Percentiles rank a stretch among this genome's conserved stretches.
Conservation (phyloP, 2,329 filamentous ascomycete species). For the Alternaria conjuncta region DNA sequence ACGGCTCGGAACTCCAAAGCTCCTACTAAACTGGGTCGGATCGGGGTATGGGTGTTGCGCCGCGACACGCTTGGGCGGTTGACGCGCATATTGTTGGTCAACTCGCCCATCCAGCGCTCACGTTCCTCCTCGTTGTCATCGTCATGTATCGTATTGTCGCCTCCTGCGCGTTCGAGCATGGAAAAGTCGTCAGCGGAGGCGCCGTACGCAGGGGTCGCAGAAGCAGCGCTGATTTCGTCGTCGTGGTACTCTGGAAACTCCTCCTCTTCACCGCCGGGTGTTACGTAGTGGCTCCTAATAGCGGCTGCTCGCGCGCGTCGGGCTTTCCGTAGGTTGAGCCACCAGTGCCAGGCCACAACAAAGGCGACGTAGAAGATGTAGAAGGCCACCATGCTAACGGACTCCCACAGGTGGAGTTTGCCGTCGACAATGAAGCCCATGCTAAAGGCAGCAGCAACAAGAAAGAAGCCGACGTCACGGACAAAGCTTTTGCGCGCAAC, state of each 20-base stretch:
- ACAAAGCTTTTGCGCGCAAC: constrained; percentile 90
- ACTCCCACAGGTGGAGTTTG: constrained; percentile 85
- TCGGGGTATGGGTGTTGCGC: constrained; percentile 79
- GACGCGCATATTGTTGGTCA: constrained; percentile 92
- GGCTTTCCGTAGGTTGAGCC: constrained; percentile 68
- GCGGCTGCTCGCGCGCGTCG: constrained; percentile 71
- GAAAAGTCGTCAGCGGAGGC: constrained; percentile 68
- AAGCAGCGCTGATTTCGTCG: constrained; percentile 56
- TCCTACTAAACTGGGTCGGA: constrained; percentile 90
- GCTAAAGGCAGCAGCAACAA: constrained; percentile 83
- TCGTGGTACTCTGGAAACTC: constrained; percentile 61
- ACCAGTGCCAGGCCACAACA: constrained; percentile 94
- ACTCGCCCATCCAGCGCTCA: constrained; percentile 73
- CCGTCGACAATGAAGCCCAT: constrained; percentile 89
- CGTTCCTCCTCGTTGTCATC: constrained; percentile 67
- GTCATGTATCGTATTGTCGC: constrained; percentile 64
- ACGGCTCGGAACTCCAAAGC: constrained; percentile 93
- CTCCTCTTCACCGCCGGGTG: constrained; percentile 64
- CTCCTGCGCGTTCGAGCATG: constrained; percentile 64
- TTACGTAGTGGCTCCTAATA: constrained; percentile 76
- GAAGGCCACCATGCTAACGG: constrained; percentile 85
- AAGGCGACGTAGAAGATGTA: constrained; percentile 88
- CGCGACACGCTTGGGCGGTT: constrained; percentile 71
- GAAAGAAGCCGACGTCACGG: constrained; percentile 90
- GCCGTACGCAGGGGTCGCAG: constrained; percentile 52